Conservation (phyloP, 2,329 filamentous ascomycete genomes). For the Phyllosticta ampelicida region DNA sequence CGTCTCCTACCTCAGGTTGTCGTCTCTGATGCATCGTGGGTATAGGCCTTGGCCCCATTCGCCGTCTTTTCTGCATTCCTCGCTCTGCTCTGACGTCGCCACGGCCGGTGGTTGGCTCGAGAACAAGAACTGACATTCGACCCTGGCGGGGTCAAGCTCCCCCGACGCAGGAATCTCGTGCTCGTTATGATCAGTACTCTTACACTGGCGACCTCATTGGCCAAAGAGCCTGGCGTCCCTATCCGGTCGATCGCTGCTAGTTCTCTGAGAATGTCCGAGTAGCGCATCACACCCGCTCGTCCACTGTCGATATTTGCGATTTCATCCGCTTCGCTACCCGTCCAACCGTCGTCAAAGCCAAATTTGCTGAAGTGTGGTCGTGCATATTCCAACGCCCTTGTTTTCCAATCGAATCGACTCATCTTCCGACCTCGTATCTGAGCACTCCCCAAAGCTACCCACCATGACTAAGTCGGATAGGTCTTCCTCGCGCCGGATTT, state of each 20-base stretch:
- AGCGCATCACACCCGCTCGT: not conserved
- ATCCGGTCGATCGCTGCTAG: constrained; percentile 2
- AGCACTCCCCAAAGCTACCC: not conserved
- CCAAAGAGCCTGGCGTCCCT: not conserved
- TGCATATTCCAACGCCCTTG: not conserved
- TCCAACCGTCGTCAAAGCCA: constrained; percentile 1
- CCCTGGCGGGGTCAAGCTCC: not conserved
- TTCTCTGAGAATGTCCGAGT: constrained; percentile 3
- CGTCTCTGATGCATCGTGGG: constrained; percentile 1
- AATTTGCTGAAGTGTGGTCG: not conserved
- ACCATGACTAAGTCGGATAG: not conserved
- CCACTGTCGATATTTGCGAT: not conserved
- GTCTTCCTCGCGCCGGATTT: not conserved
- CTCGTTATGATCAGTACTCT: constrained; percentile 2
- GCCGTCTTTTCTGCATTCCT: not conserved
- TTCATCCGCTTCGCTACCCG: not conserved
- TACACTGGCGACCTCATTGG: constrained; percentile 5
- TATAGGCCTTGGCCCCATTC: not conserved
- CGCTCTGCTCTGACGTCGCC: not conserved
- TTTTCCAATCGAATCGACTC: not conserved
- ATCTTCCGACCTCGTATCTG: not conserved
- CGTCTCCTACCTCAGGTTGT: not conserved
- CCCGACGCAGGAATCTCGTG: constrained; percentile 2
- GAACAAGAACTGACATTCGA: constrained; percentile 1
- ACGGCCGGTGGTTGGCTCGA: not conserved